Percentiles rank a stretch among this genome's conserved stretches.
phyloP scores from a whole-genome alignment of 2,329 filamentous ascomycete genomes.

The Daldinia sp. region DNA sequence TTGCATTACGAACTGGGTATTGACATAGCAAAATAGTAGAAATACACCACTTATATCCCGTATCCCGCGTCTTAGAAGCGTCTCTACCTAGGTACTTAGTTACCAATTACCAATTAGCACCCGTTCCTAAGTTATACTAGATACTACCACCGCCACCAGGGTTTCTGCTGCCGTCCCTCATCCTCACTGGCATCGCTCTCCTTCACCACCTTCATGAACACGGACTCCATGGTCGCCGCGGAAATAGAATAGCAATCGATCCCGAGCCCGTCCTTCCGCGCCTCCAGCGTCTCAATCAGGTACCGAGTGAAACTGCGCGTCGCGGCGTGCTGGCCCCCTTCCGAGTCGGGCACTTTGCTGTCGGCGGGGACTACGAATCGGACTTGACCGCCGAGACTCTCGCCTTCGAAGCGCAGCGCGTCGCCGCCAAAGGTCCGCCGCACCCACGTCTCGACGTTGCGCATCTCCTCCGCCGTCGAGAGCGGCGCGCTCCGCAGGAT shows the following conservation, averaged over 20 bases:
- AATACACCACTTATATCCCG: neutral
- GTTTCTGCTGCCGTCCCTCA: constrained; percentile 44
- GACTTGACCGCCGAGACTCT: constrained; percentile 73
- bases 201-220: constrained; percentile 76
- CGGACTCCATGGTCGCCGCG: constrained; percentile 75
- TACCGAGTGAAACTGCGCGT: constrained; percentile 46
- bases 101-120: neutral
- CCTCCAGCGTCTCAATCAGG: constrained; percentile 64
- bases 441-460: constrained; percentile 61
- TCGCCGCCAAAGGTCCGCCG: constrained; percentile 61
- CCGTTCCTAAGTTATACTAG: neutral
- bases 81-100: neutral
- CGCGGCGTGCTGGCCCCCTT: neutral
- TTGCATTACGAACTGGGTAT: neutral
- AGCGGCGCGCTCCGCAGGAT: constrained; percentile 45
- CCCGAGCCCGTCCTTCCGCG: constrained; percentile 66
- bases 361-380: constrained; percentile 69
- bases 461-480: constrained; percentile 42
- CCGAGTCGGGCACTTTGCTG: constrained; percentile 32
- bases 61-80: neutral
- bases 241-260: constrained; percentile 75
- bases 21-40: neutral
- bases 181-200: constrained; percentile 72
- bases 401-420: constrained; percentile 65
- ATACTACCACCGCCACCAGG: constrained; percentile 35